phyloP scores from a whole-genome alignment of 2,329 filamentous ascomycete genomes.

The Monosporascus sp. region DNA sequence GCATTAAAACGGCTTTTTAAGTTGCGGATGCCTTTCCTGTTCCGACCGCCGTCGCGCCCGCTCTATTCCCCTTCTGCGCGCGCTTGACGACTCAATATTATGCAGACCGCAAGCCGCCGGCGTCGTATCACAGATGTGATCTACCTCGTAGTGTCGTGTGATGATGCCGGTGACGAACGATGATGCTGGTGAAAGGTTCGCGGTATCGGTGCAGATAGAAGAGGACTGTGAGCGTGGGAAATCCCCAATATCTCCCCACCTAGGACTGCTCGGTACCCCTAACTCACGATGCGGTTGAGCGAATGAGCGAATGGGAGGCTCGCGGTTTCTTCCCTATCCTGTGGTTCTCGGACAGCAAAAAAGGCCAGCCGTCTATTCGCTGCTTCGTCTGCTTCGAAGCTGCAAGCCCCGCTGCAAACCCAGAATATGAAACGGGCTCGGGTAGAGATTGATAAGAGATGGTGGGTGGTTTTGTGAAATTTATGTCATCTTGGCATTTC shows the following conservation, averaged over 20 bases:
- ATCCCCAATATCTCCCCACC: no score
- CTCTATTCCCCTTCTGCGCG: neutral
- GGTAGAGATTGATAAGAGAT: neutral
- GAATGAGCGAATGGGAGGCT: neutral
- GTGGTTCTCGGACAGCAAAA: neutral
- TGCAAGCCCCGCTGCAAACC: neutral
- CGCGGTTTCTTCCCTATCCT: neutral
- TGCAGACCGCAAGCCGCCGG: neutral
- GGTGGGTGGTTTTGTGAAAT: neutral
- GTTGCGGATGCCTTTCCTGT: neutral
- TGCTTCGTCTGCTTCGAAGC: neutral
- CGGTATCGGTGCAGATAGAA: no score
- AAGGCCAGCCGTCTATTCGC: neutral
- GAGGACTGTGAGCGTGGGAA: no score
- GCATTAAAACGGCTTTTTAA: neutral
- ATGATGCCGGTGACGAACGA: neutral
- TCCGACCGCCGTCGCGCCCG: neutral
- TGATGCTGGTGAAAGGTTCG: neutral
- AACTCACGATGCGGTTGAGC: neutral
- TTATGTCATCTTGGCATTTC: neutral
- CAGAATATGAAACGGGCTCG: neutral
- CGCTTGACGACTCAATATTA: neutral
- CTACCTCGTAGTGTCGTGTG: neutral
- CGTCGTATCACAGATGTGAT: neutral
- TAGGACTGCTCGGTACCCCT: no score